These are phyloP conservation scores for Pichia sp. DNA, from an alignment of 1,139 yeast genomes.

Conservation along the genomic window DNA sequence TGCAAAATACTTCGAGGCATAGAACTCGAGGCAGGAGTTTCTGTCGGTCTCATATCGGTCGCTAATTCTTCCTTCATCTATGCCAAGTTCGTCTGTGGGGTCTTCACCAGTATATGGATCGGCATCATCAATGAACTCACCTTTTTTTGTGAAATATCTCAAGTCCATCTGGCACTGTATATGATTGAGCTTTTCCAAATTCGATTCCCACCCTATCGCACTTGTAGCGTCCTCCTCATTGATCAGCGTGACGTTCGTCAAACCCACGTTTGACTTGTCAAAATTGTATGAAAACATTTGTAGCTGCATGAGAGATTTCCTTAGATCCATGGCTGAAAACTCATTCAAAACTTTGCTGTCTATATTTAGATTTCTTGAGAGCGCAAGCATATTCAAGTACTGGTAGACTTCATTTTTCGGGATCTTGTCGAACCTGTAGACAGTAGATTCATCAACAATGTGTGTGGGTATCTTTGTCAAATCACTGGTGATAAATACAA, in stretches of 20 bases:
- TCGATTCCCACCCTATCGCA: not conserved
- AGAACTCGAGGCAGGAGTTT: slow-evolving; percentile 21
- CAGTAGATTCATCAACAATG: slow-evolving; percentile 39
- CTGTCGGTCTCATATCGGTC: slow-evolving; percentile 2
- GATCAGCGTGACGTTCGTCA: slow-evolving; percentile 14
- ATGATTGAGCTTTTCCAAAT: not conserved
- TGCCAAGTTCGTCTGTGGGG: too few relatives aligned
- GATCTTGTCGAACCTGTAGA: slow-evolving; percentile 21
- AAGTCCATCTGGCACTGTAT: slow-evolving; percentile 1
- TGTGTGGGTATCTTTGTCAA: slow-evolving; percentile 49
- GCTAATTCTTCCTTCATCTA: not conserved
- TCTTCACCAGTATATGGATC: not conserved
- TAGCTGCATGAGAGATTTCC: slow-evolving; percentile 28
- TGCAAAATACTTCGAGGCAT: slow-evolving; percentile 24
- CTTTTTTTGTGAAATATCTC: not conserved
- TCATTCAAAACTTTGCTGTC: slow-evolving; percentile 18
- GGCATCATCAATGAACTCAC: not conserved
- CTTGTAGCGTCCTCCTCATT: not conserved
- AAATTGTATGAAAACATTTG: slow-evolving; percentile 27
- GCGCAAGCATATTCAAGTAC: slow-evolving; percentile 28
- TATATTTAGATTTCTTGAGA: slow-evolving; percentile 24
- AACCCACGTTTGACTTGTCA: slow-evolving; percentile 17
- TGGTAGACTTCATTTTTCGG: slow-evolving; percentile 8
- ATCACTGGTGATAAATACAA: slow-evolving; percentile 70
- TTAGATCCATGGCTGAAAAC: slow-evolving; percentile 21